Percentiles rank a stretch among this genome's conserved stretches.
Conservation (phyloP, 2,329 filamentous ascomycete genomes). For the Thielaviopsis euricoi region DNA sequence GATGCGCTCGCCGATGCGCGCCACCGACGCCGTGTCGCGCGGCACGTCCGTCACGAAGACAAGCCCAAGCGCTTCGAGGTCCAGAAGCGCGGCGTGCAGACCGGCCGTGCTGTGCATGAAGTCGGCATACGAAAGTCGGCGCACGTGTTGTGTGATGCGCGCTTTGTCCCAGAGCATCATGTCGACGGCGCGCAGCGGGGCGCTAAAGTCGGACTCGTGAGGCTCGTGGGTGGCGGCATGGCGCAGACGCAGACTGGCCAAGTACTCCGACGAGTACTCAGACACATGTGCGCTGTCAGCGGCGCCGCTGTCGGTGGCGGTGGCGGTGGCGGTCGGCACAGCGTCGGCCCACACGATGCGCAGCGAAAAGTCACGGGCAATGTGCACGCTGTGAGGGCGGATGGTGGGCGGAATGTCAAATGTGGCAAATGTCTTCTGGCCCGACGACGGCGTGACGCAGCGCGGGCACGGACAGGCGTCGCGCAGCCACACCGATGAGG, state of each 20-base stretch:
- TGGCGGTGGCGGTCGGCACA: constrained; percentile 19
- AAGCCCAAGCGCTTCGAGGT: constrained; percentile 52
- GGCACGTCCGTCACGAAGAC: constrained; percentile 66
- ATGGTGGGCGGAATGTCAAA: constrained; percentile 23
- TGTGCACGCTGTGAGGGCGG: constrained; percentile 17
- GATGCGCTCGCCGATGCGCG: constrained; percentile 52
- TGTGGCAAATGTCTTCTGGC: constrained; percentile 37
- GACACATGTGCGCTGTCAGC: constrained; percentile 21
- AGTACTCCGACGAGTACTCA: constrained; percentile 18
- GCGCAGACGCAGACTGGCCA: constrained; percentile 14
- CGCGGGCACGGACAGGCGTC: constrained; percentile 35
- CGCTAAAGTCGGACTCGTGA: constrained; percentile 6
- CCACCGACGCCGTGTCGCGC: constrained; percentile 45
- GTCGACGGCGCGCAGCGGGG: constrained; percentile 15
- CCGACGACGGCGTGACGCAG: constrained; percentile 41
- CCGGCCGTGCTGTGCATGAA: constrained; percentile 46
- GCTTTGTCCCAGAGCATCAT: constrained; percentile 26
- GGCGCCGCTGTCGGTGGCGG: no score
- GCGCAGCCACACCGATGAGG: constrained; percentile 24
- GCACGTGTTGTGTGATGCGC: constrained; percentile 25
- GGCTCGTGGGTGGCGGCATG: neutral
- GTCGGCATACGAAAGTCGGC: constrained; percentile 49
- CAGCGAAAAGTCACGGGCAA: constrained; percentile 27
- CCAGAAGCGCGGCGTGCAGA: constrained; percentile 44
- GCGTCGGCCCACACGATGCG: constrained; percentile 43